Conservation (phyloP, 2,329 filamentous ascomycete species). For the Polytolypa hystricis region DNA sequence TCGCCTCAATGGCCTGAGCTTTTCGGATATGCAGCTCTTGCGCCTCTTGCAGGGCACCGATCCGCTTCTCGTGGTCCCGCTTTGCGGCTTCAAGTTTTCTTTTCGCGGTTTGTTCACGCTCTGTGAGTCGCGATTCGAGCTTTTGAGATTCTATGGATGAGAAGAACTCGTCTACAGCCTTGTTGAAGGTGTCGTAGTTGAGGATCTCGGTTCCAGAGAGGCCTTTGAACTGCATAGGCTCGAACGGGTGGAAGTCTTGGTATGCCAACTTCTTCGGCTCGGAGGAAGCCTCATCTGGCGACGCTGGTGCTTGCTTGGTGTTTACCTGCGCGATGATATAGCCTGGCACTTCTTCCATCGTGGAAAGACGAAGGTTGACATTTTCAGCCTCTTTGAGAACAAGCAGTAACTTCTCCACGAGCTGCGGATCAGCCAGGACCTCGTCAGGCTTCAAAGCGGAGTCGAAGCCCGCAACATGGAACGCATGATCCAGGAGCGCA, state of each 20-base stretch:
- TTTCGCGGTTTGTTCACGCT: constrained; percentile 70
- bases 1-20: constrained; percentile 80
- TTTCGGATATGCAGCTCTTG: constrained; percentile 79
- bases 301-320: constrained; percentile 23
- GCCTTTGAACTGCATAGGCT: constrained; percentile 65
- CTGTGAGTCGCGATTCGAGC: constrained; percentile 68
- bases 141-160: constrained; percentile 93
- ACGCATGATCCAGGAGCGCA: constrained; percentile 73
- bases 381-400: constrained; percentile 60
- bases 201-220: constrained; percentile 57
- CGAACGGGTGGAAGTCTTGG: constrained; percentile 91
- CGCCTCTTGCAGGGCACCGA: constrained; percentile 70
- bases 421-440: constrained; percentile 53
- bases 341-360: constrained; percentile 56
- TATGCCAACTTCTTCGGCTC: constrained; percentile 51
- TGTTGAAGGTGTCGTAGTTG: constrained; percentile 76
- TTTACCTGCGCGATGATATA: constrained; percentile 72
- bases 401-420: constrained; percentile 56
- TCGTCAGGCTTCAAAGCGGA: constrained; percentile 54
- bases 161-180: constrained; percentile 92
- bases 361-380: constrained; percentile 58
- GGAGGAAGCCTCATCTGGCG: constrained; percentile 29
- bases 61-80: constrained; percentile 70
- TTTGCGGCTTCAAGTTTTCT: constrained; percentile 76
- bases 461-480: constrained; percentile 61